Base-by-base conservation (phyloP, 495 filamentous ascomycete genomes). In the Hypoxylon fuscum region DNA sequence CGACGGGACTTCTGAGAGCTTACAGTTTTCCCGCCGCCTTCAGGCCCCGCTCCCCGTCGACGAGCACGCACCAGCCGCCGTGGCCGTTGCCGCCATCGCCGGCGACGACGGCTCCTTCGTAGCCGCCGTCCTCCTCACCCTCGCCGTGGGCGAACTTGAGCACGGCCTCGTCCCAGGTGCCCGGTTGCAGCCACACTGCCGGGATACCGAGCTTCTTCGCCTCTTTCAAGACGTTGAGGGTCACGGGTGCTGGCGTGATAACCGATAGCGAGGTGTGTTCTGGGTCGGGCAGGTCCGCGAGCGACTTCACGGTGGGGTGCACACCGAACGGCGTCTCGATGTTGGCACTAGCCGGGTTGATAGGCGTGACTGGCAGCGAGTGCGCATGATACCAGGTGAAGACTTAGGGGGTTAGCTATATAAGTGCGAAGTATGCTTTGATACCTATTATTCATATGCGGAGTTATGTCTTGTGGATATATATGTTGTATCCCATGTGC, bases 141-240 rank as follows among this genome's bases (percentile, higher is more conserved):
- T 34, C 55, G 82, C 81, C 62, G 70, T 76, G 75, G 17, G 91
- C 91, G 74, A 81, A 95, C 6, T 79, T 77, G 59, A 96, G 66
- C 38, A 89, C 89, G 35, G 85, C 81, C 21, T 88, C 82, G 71
- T 96, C 85, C 65, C 90, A 97, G 7, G 85, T 92, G 1, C 94
- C 94, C 0, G 95, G 95, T 74, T 98, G 95, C 55, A 98, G 74
- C 90, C 93, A 98, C 11, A 97, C 91, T 11, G 89, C 86, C 2
- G 83, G 82, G 6, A 97, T 81, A 0, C 93, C 93, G 4, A 90
- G 82, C 20, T 85, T 82, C 71, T 90, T 89, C 1, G 94, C 95
- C 74, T 96, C 88, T 66, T 87, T 76, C 18, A 98, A 81, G 9
- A 95, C 74, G 54, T 82, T 70, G 18, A 82, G 76, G 2, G 91